Conservation (phyloP, 2,329 filamentous ascomycete species). For the Pleomassaria siparia region DNA sequence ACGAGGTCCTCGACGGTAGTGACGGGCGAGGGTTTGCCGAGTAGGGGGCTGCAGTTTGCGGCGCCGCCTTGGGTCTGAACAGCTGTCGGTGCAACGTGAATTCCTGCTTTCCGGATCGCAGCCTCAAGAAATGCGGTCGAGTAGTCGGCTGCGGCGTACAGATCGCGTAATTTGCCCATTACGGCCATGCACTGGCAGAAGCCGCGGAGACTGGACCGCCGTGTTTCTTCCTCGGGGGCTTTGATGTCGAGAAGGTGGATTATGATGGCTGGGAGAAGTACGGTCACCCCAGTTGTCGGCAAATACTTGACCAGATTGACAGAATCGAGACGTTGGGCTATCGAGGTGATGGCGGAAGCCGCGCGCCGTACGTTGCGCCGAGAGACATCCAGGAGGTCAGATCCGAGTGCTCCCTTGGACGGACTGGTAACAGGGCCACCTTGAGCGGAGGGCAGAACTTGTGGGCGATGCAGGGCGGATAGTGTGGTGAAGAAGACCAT, state of each 20-base stretch:
- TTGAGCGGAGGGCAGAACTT: slow-evolving; percentile 77
- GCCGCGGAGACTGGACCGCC: slow-evolving; percentile 72
- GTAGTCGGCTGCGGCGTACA: slow-evolving; percentile 92
- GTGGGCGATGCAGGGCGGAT: slow-evolving; percentile 86
- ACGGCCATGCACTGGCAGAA: slow-evolving; percentile 93
- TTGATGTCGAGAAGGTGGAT: slow-evolving; percentile 94
- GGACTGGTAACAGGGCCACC: slow-evolving; percentile 33
- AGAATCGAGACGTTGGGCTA: slow-evolving; percentile 74
- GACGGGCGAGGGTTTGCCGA: slow-evolving; percentile 32
- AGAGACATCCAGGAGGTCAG: slow-evolving; percentile 78
- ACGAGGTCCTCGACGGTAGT: slow-evolving; percentile 50
- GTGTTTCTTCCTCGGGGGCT: slow-evolving; percentile 70
- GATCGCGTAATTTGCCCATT: slow-evolving; percentile 82
- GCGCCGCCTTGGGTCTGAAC: slow-evolving; percentile 9
- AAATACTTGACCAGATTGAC: slow-evolving; percentile 75
- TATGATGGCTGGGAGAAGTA: slow-evolving; percentile 88
- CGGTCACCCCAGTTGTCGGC: slow-evolving; percentile 87
- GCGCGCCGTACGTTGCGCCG: slow-evolving; percentile 80
- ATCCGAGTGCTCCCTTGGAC: slow-evolving; percentile 40
- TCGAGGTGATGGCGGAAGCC: slow-evolving; percentile 80
- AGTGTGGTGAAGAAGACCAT: slow-evolving; percentile 94
- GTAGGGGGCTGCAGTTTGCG: slow-evolving; percentile 8
- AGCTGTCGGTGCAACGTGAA: slow-evolving; percentile 61
- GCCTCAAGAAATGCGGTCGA: slow-evolving; percentile 94
- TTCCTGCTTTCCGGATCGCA: slow-evolving; percentile 82